Percentiles rank a stretch among this genome's conserved stretches.
phyloP scores from a whole-genome alignment of 2,329 filamentous ascomycete species.

The Penicillium glabrum region DNA sequence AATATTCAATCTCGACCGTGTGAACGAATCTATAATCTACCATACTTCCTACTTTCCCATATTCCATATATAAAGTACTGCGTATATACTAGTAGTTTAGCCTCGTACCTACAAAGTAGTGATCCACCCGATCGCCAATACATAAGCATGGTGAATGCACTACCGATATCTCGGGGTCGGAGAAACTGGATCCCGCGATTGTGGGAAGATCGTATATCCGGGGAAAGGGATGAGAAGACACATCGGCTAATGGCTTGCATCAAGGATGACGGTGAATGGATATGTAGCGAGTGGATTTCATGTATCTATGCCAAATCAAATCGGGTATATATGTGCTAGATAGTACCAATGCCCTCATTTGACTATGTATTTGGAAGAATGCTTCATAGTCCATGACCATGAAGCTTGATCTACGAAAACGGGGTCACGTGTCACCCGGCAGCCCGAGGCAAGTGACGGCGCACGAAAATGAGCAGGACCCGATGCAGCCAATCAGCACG shows the following conservation, averaged over 20 bases:
- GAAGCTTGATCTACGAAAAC: slow-evolving; percentile 2
- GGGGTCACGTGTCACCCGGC: slow-evolving; percentile 1
- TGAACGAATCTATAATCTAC: slow-evolving; percentile 23
- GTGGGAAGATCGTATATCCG: slow-evolving; percentile 6
- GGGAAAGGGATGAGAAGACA: neutral
- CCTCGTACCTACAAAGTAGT: neutral
- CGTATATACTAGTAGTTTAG: neutral
- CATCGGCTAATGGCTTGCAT: neutral
- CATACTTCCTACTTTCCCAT: neutral
- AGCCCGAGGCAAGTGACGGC: slow-evolving; percentile 1
- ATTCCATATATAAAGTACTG: neutral
- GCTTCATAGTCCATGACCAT: neutral
- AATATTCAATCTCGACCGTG: slow-evolving; percentile 8
- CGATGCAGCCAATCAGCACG: neutral
- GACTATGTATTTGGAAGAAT: neutral
- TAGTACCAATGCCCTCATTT: neutral
- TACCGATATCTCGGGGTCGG: neutral
- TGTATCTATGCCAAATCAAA: neutral
- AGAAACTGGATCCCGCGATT: neutral
- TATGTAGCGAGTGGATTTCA: neutral
- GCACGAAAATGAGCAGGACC: slow-evolving; percentile 8
- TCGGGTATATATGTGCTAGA: neutral
- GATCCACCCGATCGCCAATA: neutral
- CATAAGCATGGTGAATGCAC: neutral
- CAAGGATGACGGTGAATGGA: neutral